A percentile compares a stretch with the other conserved stretches of the same genome.
These are phyloP conservation scores for Leptomonas pyrrhocoris DNA, from an alignment of 208 protist genomes.

Conservation along the genomic window DNA sequence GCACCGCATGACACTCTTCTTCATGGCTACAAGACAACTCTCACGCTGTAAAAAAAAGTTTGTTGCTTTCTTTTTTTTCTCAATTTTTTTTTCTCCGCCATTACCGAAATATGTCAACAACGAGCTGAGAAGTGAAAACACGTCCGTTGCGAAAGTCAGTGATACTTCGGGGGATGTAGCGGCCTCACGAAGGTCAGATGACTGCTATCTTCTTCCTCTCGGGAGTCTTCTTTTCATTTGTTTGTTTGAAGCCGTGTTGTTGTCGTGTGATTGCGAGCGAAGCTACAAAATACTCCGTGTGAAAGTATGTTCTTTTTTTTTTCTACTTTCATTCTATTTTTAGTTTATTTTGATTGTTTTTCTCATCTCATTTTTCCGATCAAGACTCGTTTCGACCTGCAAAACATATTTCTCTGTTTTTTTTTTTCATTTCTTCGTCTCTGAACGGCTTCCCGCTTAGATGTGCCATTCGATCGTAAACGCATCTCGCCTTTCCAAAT, in stretches of 20 bases:
- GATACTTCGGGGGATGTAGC: no score
- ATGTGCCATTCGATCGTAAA: no score
- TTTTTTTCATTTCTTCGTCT: conserved; percentile 7
- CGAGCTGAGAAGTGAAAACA: no score
- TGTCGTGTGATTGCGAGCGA: no score
- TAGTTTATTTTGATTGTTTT: not conserved
- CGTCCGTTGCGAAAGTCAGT: no score
- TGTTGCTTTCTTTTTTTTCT: conserved; percentile 7
- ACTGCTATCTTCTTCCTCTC: not conserved
- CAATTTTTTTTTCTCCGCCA: conserved; percentile 1
- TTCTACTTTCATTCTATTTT: no score
- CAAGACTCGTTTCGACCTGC: not conserved
- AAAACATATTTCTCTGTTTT: conserved; percentile 32
- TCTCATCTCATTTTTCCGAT: not conserved
- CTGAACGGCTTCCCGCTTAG: not conserved
- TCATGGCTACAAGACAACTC: no score
- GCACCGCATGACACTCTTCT: no score
- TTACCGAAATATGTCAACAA: not conserved
- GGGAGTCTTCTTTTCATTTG: not conserved
- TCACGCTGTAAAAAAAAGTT: conserved; percentile 3
- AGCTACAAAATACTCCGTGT: no score
- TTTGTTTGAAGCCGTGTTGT: not conserved
- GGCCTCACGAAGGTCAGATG: no score
- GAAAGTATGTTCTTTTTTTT: no score
- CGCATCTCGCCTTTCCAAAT: conserved; percentile 11